Evolutionary conservation across 2,329 filamentous ascomycete genomes (phyloP).

Genomic region (Cladosporium colombiae): DNA sequence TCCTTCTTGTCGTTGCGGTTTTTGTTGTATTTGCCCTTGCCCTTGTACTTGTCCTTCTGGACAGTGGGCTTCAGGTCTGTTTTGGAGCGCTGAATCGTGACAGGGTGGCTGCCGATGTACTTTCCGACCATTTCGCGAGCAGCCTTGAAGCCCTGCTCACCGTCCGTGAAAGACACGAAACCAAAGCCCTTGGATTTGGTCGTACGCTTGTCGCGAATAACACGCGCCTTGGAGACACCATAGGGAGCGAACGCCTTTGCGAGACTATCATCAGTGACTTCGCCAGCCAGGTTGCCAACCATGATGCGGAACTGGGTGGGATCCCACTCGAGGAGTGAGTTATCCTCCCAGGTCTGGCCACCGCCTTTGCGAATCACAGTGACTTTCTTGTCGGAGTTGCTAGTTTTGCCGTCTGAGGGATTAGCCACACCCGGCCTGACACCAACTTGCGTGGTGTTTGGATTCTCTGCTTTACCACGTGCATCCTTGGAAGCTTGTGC

Average conservation of each 20-base stretch:
- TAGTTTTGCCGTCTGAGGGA: conserved; percentile 26
- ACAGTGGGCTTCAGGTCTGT: conserved; percentile 83
- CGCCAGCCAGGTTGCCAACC: conserved; percentile 93
- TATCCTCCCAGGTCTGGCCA: conserved; percentile 89
- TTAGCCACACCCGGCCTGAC: conserved; percentile 5
- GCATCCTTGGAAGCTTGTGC: conserved; percentile 1
- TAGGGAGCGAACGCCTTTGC: conserved; percentile 92
- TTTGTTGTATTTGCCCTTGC: conserved; percentile 47
- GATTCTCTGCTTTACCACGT: conserved; percentile 16
- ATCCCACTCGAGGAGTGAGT: conserved; percentile 90
- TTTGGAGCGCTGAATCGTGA: conserved; percentile 74
- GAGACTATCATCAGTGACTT: conserved; percentile 94
- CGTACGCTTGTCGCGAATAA: conserved; percentile 92
- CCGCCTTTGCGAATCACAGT: conserved; percentile 88
- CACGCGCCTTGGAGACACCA: conserved; percentile 88
- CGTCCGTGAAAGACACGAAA: conserved; percentile 93
- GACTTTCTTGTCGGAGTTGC: conserved; percentile 55
- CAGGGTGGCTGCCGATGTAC: conserved; percentile 96
- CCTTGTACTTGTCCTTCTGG: conserved; percentile 56
- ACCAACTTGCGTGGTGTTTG: conserved; percentile 13
- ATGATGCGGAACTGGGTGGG: conserved; percentile 92
- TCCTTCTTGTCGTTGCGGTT: conserved; percentile 48
- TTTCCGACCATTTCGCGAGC: conserved; percentile 99
- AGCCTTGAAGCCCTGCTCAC: conserved; percentile 94
- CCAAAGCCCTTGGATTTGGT: conserved; percentile 96